Base-by-base conservation (phyloP, 108 stramenopile genomes). In the Fragilaria radians region DNA sequence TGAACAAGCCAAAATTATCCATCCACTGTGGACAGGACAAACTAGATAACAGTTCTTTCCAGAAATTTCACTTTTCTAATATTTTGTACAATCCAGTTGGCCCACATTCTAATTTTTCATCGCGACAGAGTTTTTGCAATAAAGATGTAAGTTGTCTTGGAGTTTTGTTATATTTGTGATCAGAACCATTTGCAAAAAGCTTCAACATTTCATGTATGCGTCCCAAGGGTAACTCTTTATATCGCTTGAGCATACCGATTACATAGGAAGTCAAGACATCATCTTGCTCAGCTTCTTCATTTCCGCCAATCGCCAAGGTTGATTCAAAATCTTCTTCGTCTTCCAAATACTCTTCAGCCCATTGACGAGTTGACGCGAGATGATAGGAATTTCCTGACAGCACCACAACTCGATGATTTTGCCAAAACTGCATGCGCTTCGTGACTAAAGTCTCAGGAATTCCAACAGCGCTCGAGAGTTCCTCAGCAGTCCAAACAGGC, bases 191-290 rank as follows among this genome's bases (percentile, higher is more conserved):
- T 32, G 89, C 91, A 74, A 93, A 91, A 55, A 83, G 88, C 61
- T 89, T 94, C 32, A 97, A 77, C 80, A 87, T 89, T 21, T 87
- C 74, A 59, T 95, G 92, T 46, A 97, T 93, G 23, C 88, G 67
- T 4, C 81, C 77, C 32, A 97, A 54, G 23, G 89, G 85, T 0
- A 95, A 67, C 48, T 82, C 73, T 0, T 88, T 90, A 9, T 89
- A 66, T 48, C 87, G 91, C 5, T 81, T 84, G 32, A 97, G 77
- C 93, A 95, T 91, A 17, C 96, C 94, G 32, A 80, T 54, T 54
- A 97, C 82, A 59, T 86, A 97, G 34, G 78, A 80, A 52, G 86
- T 77, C 57, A 75, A 91, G 1, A 91, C 71, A 52, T 83, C 79
- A 78, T 86, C 79, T 54, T 89, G 86, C 64, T 93, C 91, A 21